A percentile compares a stretch with the other conserved stretches of the same genome.
phyloP scores from a whole-genome alignment of 305 asterid genomes.

The Rubia occidens region DNA sequence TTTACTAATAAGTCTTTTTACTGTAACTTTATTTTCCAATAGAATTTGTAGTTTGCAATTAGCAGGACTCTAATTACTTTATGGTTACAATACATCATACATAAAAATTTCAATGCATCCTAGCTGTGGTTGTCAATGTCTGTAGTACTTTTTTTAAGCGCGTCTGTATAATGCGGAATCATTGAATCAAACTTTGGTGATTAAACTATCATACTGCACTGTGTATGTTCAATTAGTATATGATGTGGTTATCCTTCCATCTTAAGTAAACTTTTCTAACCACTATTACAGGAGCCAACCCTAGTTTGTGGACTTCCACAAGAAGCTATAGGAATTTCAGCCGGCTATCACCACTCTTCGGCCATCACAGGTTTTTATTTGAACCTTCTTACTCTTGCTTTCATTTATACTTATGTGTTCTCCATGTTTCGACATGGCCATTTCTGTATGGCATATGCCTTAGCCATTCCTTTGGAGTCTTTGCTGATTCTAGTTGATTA shows the following conservation, averaged over 20 bases:
- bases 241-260: not conserved
- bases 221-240: not conserved
- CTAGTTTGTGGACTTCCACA: constrained; percentile 53
- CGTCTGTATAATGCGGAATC: not conserved
- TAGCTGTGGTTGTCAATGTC: not conserved
- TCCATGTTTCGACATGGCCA: not conserved
- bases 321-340: constrained; percentile 51
- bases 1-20: not conserved
- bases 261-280: not conserved
- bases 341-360: constrained; percentile 92
- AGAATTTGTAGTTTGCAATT: not conserved
- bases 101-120: not conserved
- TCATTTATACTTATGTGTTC: not conserved
- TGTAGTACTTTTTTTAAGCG: not conserved
- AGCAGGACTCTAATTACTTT: not conserved
- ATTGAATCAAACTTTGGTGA: not conserved
- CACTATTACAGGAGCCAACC: constrained; percentile 54
- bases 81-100: not conserved
- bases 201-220: not conserved
- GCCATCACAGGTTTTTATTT: constrained; percentile 68
- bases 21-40: not conserved
- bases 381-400: not conserved
- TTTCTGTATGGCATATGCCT: not conserved
- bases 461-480: not conserved
- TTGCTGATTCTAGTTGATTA: not conserved